Percentiles rank a stretch among this genome's conserved stretches.
phyloP scores from a whole-genome alignment of 73 alveolate species.

The Stentor roeselii region DNA sequence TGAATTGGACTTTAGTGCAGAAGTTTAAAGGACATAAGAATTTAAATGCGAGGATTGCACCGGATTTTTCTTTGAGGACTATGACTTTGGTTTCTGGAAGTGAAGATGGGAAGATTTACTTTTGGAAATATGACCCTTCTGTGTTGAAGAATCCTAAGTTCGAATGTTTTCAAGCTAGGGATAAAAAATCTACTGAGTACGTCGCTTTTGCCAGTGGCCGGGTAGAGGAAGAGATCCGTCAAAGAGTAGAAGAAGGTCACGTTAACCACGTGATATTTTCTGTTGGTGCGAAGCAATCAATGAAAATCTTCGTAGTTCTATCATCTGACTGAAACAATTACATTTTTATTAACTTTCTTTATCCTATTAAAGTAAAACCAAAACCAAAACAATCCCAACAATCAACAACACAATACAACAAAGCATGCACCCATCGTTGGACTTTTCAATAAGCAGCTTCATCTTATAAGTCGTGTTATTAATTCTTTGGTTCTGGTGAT shows the following conservation, averaged over 20 bases:
- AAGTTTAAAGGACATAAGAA: conserved; percentile 82
- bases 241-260: background rate
- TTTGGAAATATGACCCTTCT: background rate
- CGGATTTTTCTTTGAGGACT: conserved; percentile 32
- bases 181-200: background rate
- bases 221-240: background rate
- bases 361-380: conserved; percentile 1
- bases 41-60: conserved; percentile 44
- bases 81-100: conserved; percentile 42
- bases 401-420: background rate
- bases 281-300: background rate
- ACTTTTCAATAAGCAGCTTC: background rate
- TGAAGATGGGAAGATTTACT: conserved; percentile 58
- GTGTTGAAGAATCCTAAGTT: background rate
- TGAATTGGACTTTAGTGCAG: conserved; percentile 50
- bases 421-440: conserved; percentile 8
- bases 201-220: background rate
- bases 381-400: conserved; percentile 17
- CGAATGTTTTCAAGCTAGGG: conserved; percentile 5
- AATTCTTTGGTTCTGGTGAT: background rate
- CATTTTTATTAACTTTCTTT: no score
- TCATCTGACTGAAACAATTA: no score
- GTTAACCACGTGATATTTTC: background rate
- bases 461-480: background rate
- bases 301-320: background rate